These are phyloP conservation scores for Orbilia blumenaviensis DNA, from an alignment of 2,329 filamentous ascomycete species.

Conservation along the genomic window DNA sequence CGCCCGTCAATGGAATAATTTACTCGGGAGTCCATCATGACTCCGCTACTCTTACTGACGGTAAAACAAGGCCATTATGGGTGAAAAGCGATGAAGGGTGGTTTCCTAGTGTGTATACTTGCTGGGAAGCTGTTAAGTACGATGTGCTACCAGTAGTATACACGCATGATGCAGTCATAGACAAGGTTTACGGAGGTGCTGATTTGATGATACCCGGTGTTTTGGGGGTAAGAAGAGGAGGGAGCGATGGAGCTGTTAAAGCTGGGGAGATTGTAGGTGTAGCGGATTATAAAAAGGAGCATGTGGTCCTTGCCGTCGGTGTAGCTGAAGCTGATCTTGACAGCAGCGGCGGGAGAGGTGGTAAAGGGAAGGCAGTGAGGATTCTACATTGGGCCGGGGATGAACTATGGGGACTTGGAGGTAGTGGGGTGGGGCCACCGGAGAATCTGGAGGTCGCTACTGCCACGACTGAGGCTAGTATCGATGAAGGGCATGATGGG, in stretches of 20 bases:
- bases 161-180: slow-evolving; percentile 70
- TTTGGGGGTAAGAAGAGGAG: slow-evolving; percentile 64
- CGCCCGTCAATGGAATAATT: slow-evolving; percentile 70
- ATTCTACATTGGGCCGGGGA: slow-evolving; percentile 75
- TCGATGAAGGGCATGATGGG: slow-evolving; percentile 40
- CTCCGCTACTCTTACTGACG: slow-evolving; percentile 61
- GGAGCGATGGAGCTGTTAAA: slow-evolving; percentile 61
- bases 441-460: slow-evolving; percentile 66
- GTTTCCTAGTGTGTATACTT: slow-evolving; percentile 69
- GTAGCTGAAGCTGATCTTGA: slow-evolving; percentile 72
- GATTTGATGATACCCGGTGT: slow-evolving; percentile 76
- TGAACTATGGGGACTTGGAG: slow-evolving; percentile 71
- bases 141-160: slow-evolving; percentile 71
- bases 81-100: slow-evolving; percentile 69
- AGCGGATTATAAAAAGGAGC: slow-evolving; percentile 69
- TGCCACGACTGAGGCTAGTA: slow-evolving; percentile 57
- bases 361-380: slow-evolving; percentile 72
- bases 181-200: slow-evolving; percentile 71
- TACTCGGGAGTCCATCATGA: slow-evolving; percentile 70
- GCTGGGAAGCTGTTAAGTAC: slow-evolving; percentile 70
- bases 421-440: slow-evolving; percentile 61
- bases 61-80: slow-evolving; percentile 69
- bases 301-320: slow-evolving; percentile 72
- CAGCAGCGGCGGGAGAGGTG: slow-evolving; percentile 66
- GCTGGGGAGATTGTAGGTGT: slow-evolving; percentile 71